phyloP scores from a whole-genome alignment of 768 basidiomycete genomes.

The Tulasnella sp. region DNA sequence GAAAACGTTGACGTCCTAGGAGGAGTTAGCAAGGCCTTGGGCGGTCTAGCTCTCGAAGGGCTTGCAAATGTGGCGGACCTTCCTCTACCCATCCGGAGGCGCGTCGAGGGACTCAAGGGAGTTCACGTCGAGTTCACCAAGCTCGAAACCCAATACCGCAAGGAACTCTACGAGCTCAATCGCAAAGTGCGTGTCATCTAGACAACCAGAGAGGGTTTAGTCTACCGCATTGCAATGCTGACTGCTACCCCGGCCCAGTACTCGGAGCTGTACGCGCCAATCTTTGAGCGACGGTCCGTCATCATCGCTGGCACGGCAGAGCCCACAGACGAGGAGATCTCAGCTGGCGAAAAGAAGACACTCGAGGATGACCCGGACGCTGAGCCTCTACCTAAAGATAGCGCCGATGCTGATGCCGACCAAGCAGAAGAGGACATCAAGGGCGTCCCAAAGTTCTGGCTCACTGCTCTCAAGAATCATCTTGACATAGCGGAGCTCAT shows the following conservation, averaged over 20 bases:
- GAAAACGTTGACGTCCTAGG: constrained; percentile 31
- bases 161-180: constrained; percentile 91
- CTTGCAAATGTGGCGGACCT: constrained; percentile 92
- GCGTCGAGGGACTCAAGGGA: constrained; percentile 88
- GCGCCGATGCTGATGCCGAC: constrained; percentile 34
- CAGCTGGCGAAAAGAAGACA: constrained; percentile 67
- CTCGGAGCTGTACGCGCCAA: constrained; percentile 49
- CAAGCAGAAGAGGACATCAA: constrained; percentile 34
- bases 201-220: background rate
- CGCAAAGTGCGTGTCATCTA: constrained; percentile 64
- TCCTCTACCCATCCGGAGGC: constrained; percentile 72
- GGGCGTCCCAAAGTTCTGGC: constrained; percentile 95
- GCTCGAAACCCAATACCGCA: constrained; percentile 89
- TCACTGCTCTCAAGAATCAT: constrained; percentile 92
- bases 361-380: constrained; percentile 61
- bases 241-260: constrained; percentile 35
- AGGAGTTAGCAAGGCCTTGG: constrained; percentile 45
- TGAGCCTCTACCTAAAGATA: constrained; percentile 24
- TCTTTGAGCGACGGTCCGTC: constrained; percentile 79
- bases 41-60: background rate
- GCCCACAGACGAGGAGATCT: constrained; percentile 76
- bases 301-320: constrained; percentile 75
- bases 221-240: background rate
- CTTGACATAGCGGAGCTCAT: constrained; percentile 79
- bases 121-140: constrained; percentile 88